Conservation (phyloP, 1,284 basidiomycete species). For the Naganishia sp. region DNA sequence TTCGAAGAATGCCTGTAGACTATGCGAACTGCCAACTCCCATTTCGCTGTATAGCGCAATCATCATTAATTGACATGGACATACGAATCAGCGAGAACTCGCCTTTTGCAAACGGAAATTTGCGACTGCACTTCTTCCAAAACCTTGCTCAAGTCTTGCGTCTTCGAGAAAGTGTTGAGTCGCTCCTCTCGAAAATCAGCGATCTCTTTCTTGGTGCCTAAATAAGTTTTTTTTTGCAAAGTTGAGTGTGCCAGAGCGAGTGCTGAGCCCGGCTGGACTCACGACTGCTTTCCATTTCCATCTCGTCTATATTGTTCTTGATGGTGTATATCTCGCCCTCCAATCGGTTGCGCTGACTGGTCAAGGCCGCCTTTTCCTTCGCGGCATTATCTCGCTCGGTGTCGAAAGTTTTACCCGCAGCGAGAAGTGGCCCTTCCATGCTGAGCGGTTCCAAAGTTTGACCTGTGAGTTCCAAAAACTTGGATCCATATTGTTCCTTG, state of each 20-base stretch:
- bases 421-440: constrained; percentile 59
- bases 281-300: constrained; percentile 68
- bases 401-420: not conserved
- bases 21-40: not conserved
- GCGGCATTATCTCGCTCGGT: not conserved
- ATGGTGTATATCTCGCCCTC: constrained; percentile 65
- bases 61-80: not conserved
- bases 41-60: not conserved
- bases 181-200: constrained; percentile 56
- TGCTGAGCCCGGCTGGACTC: constrained; percentile 30
- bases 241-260: not conserved
- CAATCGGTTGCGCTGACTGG: constrained; percentile 36
- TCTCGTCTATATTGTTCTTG: constrained; percentile 64
- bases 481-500: no score
- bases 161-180: constrained; percentile 8
- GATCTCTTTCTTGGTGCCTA: constrained; percentile 58
- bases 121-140: constrained; percentile 62
- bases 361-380: not conserved
- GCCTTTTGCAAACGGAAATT: constrained; percentile 63
- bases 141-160: constrained; percentile 59
- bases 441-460: no score
- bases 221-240: not conserved
- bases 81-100: constrained; percentile 37
- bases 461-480: no score
- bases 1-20: constrained; percentile 12